Conservation (phyloP, 495 filamentous ascomycete genomes). For the Aspergillus baeticus region DNA sequence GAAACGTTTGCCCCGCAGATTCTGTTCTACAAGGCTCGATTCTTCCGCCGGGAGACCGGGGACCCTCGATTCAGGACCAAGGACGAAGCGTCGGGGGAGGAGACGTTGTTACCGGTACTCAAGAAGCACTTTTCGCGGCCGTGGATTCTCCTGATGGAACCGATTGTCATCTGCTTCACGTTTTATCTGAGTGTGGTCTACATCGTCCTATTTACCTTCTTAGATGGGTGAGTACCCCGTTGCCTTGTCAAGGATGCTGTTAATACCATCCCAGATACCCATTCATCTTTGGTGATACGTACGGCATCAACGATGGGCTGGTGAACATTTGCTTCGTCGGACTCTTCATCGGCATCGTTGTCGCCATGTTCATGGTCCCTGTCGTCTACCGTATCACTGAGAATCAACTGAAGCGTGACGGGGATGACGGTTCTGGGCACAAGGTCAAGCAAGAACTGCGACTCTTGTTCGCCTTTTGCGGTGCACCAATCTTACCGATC, state of each 20-base stretch:
- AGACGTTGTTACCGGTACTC: conserved; percentile 22
- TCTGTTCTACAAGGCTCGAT: conserved; percentile 48
- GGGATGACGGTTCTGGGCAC: background rate
- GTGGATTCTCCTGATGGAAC: conserved; percentile 41
- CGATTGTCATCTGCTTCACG: conserved; percentile 53
- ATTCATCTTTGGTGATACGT: conserved; percentile 60
- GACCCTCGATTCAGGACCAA: conserved; percentile 35
- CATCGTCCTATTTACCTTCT: conserved; percentile 65
- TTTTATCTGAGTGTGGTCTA: conserved; percentile 64
- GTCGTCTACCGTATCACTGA: conserved; percentile 35
- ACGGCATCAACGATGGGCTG: conserved; percentile 51
- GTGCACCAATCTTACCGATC: conserved; percentile 51
- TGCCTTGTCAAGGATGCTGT: too few relatives aligned
- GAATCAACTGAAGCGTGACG: conserved; percentile 37
- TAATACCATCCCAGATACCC: conserved; percentile 50
- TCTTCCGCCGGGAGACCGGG: conserved; percentile 44
- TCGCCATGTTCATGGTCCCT: conserved; percentile 47
- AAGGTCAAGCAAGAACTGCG: conserved; percentile 9
- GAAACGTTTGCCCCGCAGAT: conserved; percentile 53
- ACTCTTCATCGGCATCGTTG: conserved; percentile 55
- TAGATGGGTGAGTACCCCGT: conserved; percentile 19
- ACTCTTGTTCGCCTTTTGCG: conserved; percentile 52
- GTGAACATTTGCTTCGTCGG: conserved; percentile 59
- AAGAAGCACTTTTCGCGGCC: conserved; percentile 40
- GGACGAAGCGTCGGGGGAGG: background rate